A percentile compares a stretch with the other conserved stretches of the same genome.
These are phyloP conservation scores for Saccharomycopsis vini DNA, from an alignment of 805 yeast species.

Conservation along the genomic window DNA sequence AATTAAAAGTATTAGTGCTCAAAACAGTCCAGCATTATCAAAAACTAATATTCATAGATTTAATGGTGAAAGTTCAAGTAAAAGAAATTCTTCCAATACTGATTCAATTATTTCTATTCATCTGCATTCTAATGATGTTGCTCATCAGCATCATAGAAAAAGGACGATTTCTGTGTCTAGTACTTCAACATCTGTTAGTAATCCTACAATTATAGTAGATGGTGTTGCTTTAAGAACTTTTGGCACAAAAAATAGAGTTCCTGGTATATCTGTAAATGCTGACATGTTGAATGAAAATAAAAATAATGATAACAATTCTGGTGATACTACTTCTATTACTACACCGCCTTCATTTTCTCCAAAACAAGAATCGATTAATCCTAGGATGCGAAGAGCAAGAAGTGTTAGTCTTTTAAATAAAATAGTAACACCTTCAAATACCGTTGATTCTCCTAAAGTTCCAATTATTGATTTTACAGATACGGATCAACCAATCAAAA, in stretches of 20 bases:
- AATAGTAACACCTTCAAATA: background rate
- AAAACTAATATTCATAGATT: slow-evolving; percentile 11
- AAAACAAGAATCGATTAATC: background rate
- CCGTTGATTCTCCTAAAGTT: no score
- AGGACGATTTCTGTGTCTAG: background rate
- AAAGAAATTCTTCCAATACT: background rate
- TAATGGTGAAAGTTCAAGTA: background rate
- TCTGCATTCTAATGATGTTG: background rate
- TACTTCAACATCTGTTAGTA: background rate
- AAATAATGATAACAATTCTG: background rate
- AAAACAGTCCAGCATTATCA: slow-evolving; percentile 10
- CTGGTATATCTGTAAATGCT: background rate
- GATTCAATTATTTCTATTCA: background rate
- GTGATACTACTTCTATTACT: background rate
- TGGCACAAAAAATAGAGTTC: slow-evolving; percentile 14
- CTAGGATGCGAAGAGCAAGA: background rate
- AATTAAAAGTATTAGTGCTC: slow-evolving; percentile 5
- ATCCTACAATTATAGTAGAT: slow-evolving; percentile 19
- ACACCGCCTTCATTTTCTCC: background rate
- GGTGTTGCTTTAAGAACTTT: slow-evolving; percentile 18
- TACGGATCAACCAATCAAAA: no score
- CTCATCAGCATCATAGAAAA: background rate
- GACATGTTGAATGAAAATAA: background rate
- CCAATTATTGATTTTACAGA: no score
- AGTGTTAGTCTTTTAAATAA: slow-evolving; percentile 13